phyloP scores from a whole-genome alignment of 2,329 filamentous ascomycete genomes.

The Chaetomiaceae sp. region DNA sequence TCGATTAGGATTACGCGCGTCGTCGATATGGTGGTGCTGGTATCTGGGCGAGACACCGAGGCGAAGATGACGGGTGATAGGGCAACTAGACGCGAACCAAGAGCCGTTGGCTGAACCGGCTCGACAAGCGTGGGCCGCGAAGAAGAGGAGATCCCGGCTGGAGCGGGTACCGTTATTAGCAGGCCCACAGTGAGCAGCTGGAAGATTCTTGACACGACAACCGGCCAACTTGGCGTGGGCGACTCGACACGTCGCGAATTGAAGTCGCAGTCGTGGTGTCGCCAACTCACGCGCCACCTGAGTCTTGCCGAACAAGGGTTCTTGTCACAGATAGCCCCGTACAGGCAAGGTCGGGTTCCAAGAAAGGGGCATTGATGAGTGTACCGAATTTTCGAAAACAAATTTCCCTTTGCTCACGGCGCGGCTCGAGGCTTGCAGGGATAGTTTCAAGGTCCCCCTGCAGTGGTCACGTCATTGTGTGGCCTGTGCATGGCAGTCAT shows the following conservation, averaged over 20 bases:
- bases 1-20: too few relatives aligned
- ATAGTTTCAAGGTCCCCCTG: neutral
- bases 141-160: neutral
- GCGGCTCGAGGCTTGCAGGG: neutral
- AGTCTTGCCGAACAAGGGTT: too few relatives aligned
- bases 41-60: too few relatives aligned
- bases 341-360: neutral
- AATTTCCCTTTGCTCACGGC: conserved; percentile 6
- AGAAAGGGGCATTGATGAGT: conserved; percentile 2
- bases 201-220: conserved; percentile 8
- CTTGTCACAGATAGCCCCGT: too few relatives aligned
- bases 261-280: too few relatives aligned
- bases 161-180: neutral
- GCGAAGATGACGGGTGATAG: too few relatives aligned
- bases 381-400: conserved; percentile 3
- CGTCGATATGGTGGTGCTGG: too few relatives aligned
- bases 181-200: conserved; percentile 4
- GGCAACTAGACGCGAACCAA: neutral
- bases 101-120: neutral
- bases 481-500: neutral
- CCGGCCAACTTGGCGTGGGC: neutral
- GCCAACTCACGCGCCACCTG: too few relatives aligned
- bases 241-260: too few relatives aligned
- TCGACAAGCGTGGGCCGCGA: neutral
- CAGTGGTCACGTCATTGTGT: conserved; percentile 10